Evolutionary conservation across 1,284 basidiomycete genomes (phyloP).

Genomic region (Ganoderma leucocontextum): DNA sequence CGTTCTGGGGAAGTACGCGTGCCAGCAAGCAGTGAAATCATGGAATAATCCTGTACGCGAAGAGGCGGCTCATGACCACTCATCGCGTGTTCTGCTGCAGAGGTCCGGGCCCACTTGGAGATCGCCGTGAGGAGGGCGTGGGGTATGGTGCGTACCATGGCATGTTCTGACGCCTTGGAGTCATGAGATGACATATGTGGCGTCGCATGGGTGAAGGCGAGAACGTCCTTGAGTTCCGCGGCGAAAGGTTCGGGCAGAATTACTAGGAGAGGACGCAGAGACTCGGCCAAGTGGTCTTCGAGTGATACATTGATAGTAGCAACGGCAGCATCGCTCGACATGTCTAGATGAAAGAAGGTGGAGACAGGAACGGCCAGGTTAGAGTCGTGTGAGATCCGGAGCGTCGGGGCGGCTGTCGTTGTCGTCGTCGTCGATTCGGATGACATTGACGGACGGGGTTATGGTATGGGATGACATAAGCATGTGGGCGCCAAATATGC

Average conservation of each 20-base stretch:
- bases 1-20: constrained; percentile 77
- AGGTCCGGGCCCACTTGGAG: constrained; percentile 73
- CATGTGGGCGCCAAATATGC: too few species aligned
- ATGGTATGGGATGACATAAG: too few species aligned
- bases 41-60: constrained; percentile 63
- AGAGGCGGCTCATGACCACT: constrained; percentile 53
- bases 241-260: constrained; percentile 57
- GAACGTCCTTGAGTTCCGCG: constrained; percentile 45
- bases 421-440: background rate
- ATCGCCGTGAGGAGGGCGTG: constrained; percentile 65
- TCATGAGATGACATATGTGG: background rate
- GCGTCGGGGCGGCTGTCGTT: background rate
- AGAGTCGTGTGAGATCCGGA: background rate
- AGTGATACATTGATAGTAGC: constrained; percentile 65
- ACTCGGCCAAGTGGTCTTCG: constrained; percentile 65
- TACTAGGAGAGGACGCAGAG: constrained; percentile 52
- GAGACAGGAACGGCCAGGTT: background rate
- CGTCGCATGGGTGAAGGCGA: constrained; percentile 10
- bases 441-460: background rate
- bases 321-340: background rate
- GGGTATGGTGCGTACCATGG: constrained; percentile 55
- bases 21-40: constrained; percentile 80
- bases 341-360: background rate
- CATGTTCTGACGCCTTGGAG: background rate
- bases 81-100: constrained; percentile 54